Evolutionary conservation across 139 green algal genomes (phyloP), one percentile per base, ranked within the genome.

Genomic region (Pedinophyceae sp.): DNA sequence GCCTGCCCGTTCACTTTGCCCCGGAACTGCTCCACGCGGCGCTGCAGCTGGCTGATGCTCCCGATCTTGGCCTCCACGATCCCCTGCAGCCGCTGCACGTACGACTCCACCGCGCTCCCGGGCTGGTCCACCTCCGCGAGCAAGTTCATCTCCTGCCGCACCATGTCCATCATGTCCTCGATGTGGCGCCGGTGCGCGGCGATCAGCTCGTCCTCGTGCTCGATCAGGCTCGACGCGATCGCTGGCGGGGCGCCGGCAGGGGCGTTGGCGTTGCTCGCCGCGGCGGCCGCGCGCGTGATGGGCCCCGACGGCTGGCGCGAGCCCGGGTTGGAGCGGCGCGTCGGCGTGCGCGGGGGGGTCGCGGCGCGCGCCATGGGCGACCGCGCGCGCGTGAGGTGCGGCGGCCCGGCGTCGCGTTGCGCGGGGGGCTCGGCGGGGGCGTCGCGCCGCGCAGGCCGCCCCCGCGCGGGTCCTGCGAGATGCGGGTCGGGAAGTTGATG

Each of bases 141-240:
- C 41, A 84, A 54, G 26, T 71, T 73, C 78, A 84, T 81, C 64
- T 85, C 74, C 43, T 75, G 68, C 19, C 83, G 66, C 47, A 93
- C 81, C 7, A 82, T 51, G n/a, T 84, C 75, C 85, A 94, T 93
- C 16, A 71, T 80, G 47, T 82, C 72, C 61, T 95, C 87, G 27
- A 95, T 88, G 57, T 88, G 76, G 58, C 68, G 55, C 15, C 86
- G 68, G 70, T 97, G 88, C 20, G 76, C 71, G 2, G 71, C 74
- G 47, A 95, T 86, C 27, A 97, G 73, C 39, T 84, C 71, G 57
- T 94, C 85, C 63, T 94, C 86, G 39, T 89, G 83, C 54, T 85
- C 66, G 50, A 88, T 61, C 25, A 94, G 86, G 52, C 49, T 55
- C 29, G 23, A 22, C 20, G 49, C 22, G 10, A 43, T 7, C 10